Conservation (phyloP, 306 rosid genomes). For the Acacia melanoxylon region DNA sequence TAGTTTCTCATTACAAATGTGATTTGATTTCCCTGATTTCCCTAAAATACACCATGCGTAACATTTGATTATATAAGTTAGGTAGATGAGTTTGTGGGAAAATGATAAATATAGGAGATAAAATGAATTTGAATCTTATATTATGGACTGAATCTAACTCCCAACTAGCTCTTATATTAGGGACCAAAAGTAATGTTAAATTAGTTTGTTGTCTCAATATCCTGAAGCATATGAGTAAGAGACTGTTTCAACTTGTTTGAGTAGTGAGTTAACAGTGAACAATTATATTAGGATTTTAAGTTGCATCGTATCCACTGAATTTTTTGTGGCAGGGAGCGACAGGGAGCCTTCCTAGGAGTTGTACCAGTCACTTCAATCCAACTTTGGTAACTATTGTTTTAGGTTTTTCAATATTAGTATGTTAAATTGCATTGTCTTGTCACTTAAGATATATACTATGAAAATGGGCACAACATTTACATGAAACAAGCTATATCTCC, state of each 20-base stretch:
- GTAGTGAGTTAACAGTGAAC: background rate
- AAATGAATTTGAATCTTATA: no score
- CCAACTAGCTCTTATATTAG: no score
- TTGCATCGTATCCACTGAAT: background rate
- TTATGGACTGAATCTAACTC: no score
- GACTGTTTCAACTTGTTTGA: background rate
- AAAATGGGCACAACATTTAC: background rate
- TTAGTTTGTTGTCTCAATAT: background rate
- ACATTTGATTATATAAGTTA: no score
- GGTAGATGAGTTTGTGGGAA: no score
- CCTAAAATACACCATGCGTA: no score
- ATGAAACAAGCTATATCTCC: background rate
- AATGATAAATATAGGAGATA: no score
- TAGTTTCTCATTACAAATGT: no score
- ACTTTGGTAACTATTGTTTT: conserved; percentile 37
- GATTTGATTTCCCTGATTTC: no score
- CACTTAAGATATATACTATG: background rate
- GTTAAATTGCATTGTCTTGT: background rate
- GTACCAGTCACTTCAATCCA: conserved; percentile 49
- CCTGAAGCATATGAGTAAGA: background rate
- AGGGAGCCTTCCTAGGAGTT: conserved; percentile 52
- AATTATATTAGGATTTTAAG: background rate
- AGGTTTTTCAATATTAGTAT: background rate
- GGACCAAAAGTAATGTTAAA: background rate
- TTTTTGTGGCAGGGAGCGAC: conserved; percentile 38